Evolutionary conservation across 345 rosid species (phyloP), one percentile per base, ranked within the genome.

Genomic region (Euphorbia lathyris): DNA sequence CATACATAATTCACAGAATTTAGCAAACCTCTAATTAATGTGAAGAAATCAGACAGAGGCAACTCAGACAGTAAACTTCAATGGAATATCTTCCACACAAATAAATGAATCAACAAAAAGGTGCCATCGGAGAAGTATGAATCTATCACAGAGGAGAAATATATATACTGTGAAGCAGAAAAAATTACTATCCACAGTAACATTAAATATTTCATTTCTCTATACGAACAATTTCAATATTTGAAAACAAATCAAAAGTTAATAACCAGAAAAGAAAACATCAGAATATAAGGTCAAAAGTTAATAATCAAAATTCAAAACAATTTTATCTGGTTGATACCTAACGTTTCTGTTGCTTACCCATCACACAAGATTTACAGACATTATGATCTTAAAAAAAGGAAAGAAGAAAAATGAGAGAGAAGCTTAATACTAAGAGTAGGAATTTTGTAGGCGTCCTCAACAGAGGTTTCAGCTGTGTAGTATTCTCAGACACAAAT

Each of bases 71-170:
- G 43, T n/a, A 30, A 66, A n/a, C 42, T 27, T 65, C n/a, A 38
- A 12, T 20, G 22, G 52, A 66, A 20, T 26, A 22, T 3, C 27
- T 40, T 43, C 72, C 20, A 43, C 17, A 29, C 2, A 58, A 57
- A 25, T 69, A 58, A 68, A 57, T 69, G 55, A 26, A 45, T 55
- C 45, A 43, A 43, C 51, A 26, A 42, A 43, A n/a, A 43, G 7
- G 30, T n/a, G 27, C 27, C 38, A 30, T 51, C 20, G 11, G 32
- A 51, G 45, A 51, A 29, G 53, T 20, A 32, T 5, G 19, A 43
- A 45, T 16, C 29, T 9, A 34, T 34, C 4, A 34, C 38, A 34
- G 38, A n/a, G 38, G 38, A 34, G 38, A 34, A 7, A 34, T 3
- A 34, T 34, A 34, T 3, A 34, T 34, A 34, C 38, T 34, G 7